These are phyloP conservation scores for Penicillium aurantiogriseum DNA, from an alignment of 2,329 filamentous ascomycete genomes.

Conservation along the genomic window DNA sequence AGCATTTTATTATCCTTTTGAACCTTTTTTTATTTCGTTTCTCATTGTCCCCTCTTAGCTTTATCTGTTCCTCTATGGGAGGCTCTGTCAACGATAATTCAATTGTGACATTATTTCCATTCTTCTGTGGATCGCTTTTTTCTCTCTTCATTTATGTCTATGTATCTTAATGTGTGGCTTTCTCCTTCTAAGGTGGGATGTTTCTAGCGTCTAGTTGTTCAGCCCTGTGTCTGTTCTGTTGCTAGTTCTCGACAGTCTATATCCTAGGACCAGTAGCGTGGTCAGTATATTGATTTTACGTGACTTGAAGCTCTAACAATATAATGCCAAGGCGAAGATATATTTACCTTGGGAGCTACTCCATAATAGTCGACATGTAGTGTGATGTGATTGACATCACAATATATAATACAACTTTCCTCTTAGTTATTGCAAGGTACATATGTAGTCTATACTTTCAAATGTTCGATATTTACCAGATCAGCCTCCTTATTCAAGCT, in stretches of 20 bases:
- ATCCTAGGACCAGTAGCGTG: neutral
- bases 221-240: neutral
- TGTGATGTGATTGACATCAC: neutral
- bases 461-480: conserved; percentile 15
- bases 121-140: conserved; percentile 3
- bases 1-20: conserved; percentile 13
- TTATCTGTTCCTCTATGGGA: conserved; percentile 19
- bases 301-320: neutral
- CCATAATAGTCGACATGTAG: neutral
- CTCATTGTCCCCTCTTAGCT: conserved; percentile 13
- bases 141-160: neutral
- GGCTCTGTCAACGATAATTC: conserved; percentile 20
- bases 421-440: neutral
- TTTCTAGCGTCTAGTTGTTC: neutral
- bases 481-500: conserved; percentile 24
- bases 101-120: conserved; percentile 17
- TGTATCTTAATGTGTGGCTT: conserved; percentile 5
- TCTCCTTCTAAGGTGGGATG: neutral
- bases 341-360: neutral
- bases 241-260: conserved; percentile 4
- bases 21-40: neutral
- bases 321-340: neutral
- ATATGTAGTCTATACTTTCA: conserved; percentile 7
- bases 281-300: neutral
- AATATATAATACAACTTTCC: neutral